phyloP scores from a whole-genome alignment of 2,329 filamentous ascomycete species.

The Botrytis aclada region DNA sequence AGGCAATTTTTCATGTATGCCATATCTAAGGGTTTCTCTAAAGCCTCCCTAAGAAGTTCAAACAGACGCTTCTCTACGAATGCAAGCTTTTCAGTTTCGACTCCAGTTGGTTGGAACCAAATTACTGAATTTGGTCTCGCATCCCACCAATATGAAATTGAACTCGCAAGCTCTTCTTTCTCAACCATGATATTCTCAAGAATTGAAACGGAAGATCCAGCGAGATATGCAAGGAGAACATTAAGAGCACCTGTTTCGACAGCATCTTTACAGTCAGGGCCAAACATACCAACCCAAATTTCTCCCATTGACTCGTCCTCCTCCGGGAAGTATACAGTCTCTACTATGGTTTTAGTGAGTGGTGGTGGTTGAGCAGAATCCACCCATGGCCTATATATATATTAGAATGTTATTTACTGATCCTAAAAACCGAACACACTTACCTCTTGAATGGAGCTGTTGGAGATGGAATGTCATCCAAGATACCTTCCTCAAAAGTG shows the following conservation, averaged over 20 bases:
- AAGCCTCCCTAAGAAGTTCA: conserved; percentile 76
- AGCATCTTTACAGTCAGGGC: conserved; percentile 73
- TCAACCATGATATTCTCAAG: conserved; percentile 92
- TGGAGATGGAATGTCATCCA: conserved; percentile 73
- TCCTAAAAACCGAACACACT: background rate
- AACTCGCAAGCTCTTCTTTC: conserved; percentile 86
- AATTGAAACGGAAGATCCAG: conserved; percentile 87
- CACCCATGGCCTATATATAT: conserved; percentile 69
- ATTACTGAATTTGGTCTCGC: conserved; percentile 78
- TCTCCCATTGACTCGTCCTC: conserved; percentile 94
- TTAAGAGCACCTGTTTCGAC: conserved; percentile 70
- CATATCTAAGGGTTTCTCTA: conserved; percentile 80
- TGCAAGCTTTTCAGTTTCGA: conserved; percentile 79
- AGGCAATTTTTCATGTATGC: conserved; percentile 86
- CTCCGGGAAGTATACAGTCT: conserved; percentile 88
- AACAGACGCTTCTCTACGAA: conserved; percentile 84
- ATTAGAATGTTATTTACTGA: conserved; percentile 19
- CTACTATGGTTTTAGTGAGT: conserved; percentile 67
- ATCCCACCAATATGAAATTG: conserved; percentile 76
- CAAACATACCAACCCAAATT: conserved; percentile 80
- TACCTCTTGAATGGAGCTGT: conserved; percentile 68
- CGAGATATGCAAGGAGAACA: conserved; percentile 79
- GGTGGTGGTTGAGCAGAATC: conserved; percentile 77
- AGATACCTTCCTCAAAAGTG: conserved; percentile 81
- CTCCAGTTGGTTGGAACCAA: conserved; percentile 80